A percentile compares a stretch with the other conserved stretches of the same genome.
These are phyloP conservation scores for Eragrostis curvula DNA, from an alignment of 176 grass and related monocot genomes.

Conservation along the genomic window DNA sequence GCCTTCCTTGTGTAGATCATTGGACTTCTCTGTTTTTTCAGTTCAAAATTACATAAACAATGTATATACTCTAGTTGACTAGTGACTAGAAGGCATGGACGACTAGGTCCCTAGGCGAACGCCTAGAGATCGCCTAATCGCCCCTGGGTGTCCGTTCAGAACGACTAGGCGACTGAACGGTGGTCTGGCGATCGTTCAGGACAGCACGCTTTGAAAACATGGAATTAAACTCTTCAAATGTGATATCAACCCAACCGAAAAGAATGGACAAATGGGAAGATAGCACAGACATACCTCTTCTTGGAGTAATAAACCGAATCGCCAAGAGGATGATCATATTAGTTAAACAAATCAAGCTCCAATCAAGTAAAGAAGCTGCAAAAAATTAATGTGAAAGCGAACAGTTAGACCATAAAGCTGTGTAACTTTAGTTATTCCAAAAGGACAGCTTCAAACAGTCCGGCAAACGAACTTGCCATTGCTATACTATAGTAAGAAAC, in stretches of 20 bases:
- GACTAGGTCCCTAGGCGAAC: too few relatives aligned
- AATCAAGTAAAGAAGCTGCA: constrained; percentile 87
- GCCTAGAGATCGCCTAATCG: too few relatives aligned
- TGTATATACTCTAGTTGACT: too few relatives aligned
- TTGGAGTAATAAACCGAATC: constrained; percentile 70
- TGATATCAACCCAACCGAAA: constrained; percentile 23
- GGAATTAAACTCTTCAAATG: constrained; percentile 38
- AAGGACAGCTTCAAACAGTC: constrained; percentile 13
- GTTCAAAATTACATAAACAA: too few relatives aligned
- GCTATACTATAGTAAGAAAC: background rate
- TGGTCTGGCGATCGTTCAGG: too few relatives aligned
- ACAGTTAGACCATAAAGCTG: constrained; percentile 20
- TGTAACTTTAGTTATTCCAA: constrained; percentile 9
- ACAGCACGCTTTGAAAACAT: too few relatives aligned
- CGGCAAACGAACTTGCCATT: background rate
- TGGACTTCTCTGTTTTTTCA: too few relatives aligned
- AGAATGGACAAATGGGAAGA: constrained; percentile 1
- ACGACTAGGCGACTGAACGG: too few relatives aligned
- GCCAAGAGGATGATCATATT: constrained; percentile 80
- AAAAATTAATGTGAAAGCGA: background rate
- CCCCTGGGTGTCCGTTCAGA: too few relatives aligned
- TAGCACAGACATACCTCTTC: constrained; percentile 58
- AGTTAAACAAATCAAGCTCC: constrained; percentile 81
- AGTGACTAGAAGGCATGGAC: too few relatives aligned
- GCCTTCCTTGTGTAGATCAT: too few relatives aligned